phyloP scores from a whole-genome alignment of 306 rosid species.

The Macrotyloma uniflorum region DNA sequence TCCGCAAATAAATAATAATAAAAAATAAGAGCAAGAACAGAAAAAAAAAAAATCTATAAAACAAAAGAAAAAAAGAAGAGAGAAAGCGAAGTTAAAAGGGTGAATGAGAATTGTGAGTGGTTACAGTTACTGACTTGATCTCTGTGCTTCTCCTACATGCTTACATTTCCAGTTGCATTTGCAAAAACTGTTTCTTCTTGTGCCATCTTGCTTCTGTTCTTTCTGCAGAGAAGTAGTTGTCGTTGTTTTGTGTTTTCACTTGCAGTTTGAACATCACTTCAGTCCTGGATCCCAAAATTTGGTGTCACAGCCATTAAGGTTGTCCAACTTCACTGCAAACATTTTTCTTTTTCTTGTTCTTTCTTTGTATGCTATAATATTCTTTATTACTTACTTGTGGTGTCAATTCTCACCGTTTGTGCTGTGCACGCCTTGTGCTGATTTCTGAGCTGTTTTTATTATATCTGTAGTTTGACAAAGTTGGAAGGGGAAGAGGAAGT shows the following conservation, averaged over 20 bases:
- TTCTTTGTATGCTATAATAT: neutral
- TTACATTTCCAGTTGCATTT: constrained; percentile 16
- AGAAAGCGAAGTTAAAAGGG: neutral
- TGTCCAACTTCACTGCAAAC: constrained; percentile 5
- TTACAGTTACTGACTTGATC: neutral
- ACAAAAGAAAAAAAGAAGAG: neutral
- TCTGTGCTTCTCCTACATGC: neutral
- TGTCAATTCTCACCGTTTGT: constrained; percentile 15
- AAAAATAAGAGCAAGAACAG: neutral
- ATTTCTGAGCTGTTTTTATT: constrained; percentile 24
- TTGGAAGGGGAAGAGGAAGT: constrained; percentile 20
- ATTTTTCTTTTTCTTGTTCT: neutral
- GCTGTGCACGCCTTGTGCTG: constrained; percentile 33
- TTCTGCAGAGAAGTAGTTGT: constrained; percentile 29
- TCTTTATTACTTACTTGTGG: neutral
- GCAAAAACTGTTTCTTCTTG: constrained; percentile 43
- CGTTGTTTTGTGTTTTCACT: neutral
- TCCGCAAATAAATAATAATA: neutral
- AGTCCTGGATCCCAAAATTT: constrained; percentile 20
- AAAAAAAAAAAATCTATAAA: neutral
- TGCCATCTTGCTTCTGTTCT: constrained; percentile 1
- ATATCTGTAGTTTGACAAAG: constrained; percentile 43
- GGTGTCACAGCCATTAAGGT: constrained; percentile 27
- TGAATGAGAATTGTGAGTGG: constrained; percentile 22
- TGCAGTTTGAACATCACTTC: constrained; percentile 30